phyloP scores from a whole-genome alignment of 2,329 filamentous ascomycete species.

The Grosmannia serpens region DNA sequence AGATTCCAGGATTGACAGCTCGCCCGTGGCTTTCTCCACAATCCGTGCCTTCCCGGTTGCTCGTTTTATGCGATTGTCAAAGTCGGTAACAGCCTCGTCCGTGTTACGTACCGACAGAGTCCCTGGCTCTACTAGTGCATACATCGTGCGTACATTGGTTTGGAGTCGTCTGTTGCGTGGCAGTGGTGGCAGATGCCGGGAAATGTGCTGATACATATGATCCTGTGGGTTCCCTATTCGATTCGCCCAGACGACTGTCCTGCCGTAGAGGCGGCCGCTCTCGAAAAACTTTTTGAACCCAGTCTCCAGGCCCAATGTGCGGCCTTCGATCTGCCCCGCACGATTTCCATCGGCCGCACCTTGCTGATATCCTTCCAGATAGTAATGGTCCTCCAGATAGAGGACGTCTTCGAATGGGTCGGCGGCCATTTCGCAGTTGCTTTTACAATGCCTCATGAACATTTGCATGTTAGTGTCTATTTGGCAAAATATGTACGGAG shows the following conservation, averaged over 20 bases:
- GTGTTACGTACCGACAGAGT: constrained; percentile 71
- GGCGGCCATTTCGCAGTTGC: neutral
- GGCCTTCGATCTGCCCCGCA: constrained; percentile 77
- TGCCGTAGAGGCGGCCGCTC: constrained; percentile 67
- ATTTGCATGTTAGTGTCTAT: no score
- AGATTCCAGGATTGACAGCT: constrained; percentile 12
- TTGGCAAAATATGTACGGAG: no score
- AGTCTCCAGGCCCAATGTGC: constrained; percentile 80
- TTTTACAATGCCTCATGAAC: no score
- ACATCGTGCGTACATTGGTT: constrained; percentile 65
- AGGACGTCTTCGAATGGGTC: constrained; percentile 47
- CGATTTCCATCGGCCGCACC: constrained; percentile 64
- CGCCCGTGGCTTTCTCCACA: constrained; percentile 57
- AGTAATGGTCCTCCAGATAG: constrained; percentile 58
- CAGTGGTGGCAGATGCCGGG: constrained; percentile 26
- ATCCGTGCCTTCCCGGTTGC: constrained; percentile 77
- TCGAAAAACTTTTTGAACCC: constrained; percentile 88
- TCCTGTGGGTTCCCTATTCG: constrained; percentile 33
- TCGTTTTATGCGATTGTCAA: constrained; percentile 78
- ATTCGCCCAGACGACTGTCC: constrained; percentile 73
- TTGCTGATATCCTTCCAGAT: constrained; percentile 67
- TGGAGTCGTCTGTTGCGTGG: constrained; percentile 53
- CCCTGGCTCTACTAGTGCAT: constrained; percentile 66
- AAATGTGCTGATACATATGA: neutral
- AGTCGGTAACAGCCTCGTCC: constrained; percentile 81